Conservation (phyloP, 768 basidiomycete genomes). For the Agaricus bisporus region DNA sequence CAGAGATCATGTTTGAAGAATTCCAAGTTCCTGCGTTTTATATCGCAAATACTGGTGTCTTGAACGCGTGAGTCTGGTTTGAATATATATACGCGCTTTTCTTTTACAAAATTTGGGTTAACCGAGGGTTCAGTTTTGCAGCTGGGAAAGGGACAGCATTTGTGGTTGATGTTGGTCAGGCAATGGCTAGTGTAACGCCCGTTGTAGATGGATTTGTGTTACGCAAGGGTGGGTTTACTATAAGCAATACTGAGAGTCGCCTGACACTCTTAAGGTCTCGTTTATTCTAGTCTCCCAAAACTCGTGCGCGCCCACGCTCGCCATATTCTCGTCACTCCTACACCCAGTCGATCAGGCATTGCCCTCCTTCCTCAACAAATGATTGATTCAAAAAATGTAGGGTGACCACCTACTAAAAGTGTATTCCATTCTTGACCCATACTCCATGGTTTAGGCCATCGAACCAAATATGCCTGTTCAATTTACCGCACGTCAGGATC, state of each 20-base stretch:
- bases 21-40: constrained; percentile 95
- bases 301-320: constrained; percentile 78
- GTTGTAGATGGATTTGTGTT: constrained; percentile 98
- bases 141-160: constrained; percentile 97
- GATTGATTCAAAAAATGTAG: constrained; percentile 72
- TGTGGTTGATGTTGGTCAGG: constrained; percentile 90
- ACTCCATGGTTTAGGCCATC: constrained; percentile 47
- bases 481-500: constrained; percentile 71
- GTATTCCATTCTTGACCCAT: constrained; percentile 1
- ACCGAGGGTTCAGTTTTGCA: constrained; percentile 61
- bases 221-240: constrained; percentile 62
- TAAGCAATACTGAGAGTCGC: background rate
- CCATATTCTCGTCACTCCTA: constrained; percentile 51
- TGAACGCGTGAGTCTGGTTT: constrained; percentile 69
- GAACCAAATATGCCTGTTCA: constrained; percentile 60
- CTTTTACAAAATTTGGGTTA: background rate
- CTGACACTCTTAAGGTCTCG: constrained; percentile 52
- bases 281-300: constrained; percentile 67
- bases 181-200: constrained; percentile 86
- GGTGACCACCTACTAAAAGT: constrained; percentile 10
- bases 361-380: constrained; percentile 84
- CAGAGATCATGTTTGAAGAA: constrained; percentile 97
- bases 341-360: constrained; percentile 46
- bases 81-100: background rate
- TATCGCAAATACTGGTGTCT: constrained; percentile 88